Evolutionary conservation across 2,329 filamentous ascomycete genomes (phyloP), one percentile per base, ranked within the genome.

Genomic region (Claviceps purpurea): DNA sequence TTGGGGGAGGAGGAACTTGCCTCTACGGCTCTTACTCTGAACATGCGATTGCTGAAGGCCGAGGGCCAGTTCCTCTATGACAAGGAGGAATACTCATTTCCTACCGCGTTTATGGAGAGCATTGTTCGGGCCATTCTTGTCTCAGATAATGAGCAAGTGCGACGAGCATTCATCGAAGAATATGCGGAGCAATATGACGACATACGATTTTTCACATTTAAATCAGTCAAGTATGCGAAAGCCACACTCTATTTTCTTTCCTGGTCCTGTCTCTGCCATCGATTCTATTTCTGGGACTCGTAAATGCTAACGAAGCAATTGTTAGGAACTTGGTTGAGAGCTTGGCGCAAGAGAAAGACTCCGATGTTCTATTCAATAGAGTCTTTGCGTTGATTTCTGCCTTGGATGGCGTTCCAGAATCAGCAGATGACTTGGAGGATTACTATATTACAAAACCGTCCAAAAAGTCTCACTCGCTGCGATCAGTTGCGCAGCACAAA

Each of bases 1-100:
- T 71, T 96, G 46, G 68, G 70, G 52, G 76, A 79, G 13, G 78
- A 85, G 55, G 72, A 78, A 4, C 69, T 81, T n/a, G 81, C 87
- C 56, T 75, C 78, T 44, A 87, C 85, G 16, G 84, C 81, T 11
- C 69, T 97, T 60, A 87, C 85, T 0, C 71, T 96, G 48, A 77
- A 83, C 52, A 94, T 96, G 89, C 82, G 85, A 52, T 68, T 94
- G 47, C 71, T 95, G 57, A 93, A 94, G 71, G 84, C 85, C 49
- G 88, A 95, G 63, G 83, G 78, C 18, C 78, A 80, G 56, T 71
- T 80, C 60, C 64, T 82, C 39, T 75, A 75, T 52, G 77, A 77
- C 52, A 77, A 77, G 24, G 77, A 80, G 6, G 80, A 84, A 46
- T 80, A 82, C 61, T 78, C 73, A 14, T 94, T 94, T 68, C 84